Evolutionary conservation across 2,329 filamentous ascomycete genomes (phyloP), one percentile per base, ranked within the genome.

Genomic region (Diaporthe longicolla): DNA sequence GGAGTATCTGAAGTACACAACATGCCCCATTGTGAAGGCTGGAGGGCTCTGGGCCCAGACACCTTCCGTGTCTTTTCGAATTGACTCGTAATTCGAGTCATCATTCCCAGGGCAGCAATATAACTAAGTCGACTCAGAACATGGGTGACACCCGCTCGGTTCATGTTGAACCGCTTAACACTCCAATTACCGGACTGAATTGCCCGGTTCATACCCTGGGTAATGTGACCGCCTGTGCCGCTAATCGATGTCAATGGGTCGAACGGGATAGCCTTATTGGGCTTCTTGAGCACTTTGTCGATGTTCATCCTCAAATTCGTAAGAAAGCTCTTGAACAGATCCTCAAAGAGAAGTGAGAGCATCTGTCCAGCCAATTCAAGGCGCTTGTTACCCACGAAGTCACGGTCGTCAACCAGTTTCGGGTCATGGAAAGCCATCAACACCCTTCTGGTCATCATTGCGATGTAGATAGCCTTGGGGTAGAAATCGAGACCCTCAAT

Each of bases 1-100:
- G 97, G 97, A 0, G 97, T 99, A 87, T 99, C 97, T 15, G 97
- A 97, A 0, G 95, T 94, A 81, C 97, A 99, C 71, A 99, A 88
- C 95, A 99, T 98, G 78, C 97, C 97, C 86, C 98, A 99, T 78
- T 99, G 97, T 0, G 97, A 99, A 9, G 97, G 95, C 81, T 99
- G 97, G 65, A 99, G 88, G 24, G 97, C 97, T 89, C 97, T 93
- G 79, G 97, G 97, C 77, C 97, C 97, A 81, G 93, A 95, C 75
- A 99, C 95, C 84, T 99, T 99, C 78, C 97, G 88, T 2, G 97
- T 98, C 88, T 99, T 99, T 82, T 99, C 97, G 80, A 99, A 99
- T 85, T 99, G 97, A 89, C 94, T 97, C 82, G 93, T 97, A 80
- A 99, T 98, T 83, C 97, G 90, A 19, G 97, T 99, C 97, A 99